Evolutionary conservation across 805 yeast species (phyloP).

Genomic region (Wickerhamomyces strasburgensis): DNA sequence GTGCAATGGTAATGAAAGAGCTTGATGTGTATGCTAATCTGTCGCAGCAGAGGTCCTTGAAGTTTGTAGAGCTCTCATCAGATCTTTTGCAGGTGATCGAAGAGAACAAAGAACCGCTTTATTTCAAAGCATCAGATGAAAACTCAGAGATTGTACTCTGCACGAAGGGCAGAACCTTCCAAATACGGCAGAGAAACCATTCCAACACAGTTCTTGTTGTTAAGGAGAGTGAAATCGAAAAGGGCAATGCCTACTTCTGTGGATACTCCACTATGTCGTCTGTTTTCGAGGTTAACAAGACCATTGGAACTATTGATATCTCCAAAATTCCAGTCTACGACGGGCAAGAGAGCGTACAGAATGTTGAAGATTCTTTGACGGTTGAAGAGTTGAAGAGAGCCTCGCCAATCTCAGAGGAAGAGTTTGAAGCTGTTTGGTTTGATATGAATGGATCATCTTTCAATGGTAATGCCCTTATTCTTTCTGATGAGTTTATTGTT

Average conservation of each 20-base stretch:
- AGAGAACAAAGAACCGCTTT: constrained; percentile 17
- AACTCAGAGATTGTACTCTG: constrained; percentile 54
- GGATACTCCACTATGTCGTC: constrained; percentile 31
- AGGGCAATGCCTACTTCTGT: constrained; percentile 24
- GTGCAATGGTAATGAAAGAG: background rate
- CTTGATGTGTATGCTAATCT: constrained; percentile 18
- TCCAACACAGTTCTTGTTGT: constrained; percentile 73
- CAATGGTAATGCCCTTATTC: constrained; percentile 36
- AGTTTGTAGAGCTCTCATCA: constrained; percentile 48
- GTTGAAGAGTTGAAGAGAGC: constrained; percentile 32
- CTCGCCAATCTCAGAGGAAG: constrained; percentile 50
- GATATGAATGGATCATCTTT: constrained; percentile 50
- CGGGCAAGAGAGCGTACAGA: constrained; percentile 23
- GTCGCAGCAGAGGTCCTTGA: constrained; percentile 31
- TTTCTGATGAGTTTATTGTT: constrained; percentile 31
- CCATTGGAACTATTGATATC: constrained; percentile 29
- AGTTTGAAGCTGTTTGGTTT: constrained; percentile 51
- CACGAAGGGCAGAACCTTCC: constrained; percentile 53
- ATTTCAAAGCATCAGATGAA: constrained; percentile 28
- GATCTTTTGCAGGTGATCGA: constrained; percentile 39
- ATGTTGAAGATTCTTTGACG: constrained; percentile 3
- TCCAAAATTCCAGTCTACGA: constrained; percentile 33
- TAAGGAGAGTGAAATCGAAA: constrained; percentile 24
- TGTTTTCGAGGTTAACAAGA: constrained; percentile 34
- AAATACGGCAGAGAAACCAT: constrained; percentile 74